phyloP scores from a whole-genome alignment of 176 grass and related monocot genomes.

The Bonia amplexicaulis region DNA sequence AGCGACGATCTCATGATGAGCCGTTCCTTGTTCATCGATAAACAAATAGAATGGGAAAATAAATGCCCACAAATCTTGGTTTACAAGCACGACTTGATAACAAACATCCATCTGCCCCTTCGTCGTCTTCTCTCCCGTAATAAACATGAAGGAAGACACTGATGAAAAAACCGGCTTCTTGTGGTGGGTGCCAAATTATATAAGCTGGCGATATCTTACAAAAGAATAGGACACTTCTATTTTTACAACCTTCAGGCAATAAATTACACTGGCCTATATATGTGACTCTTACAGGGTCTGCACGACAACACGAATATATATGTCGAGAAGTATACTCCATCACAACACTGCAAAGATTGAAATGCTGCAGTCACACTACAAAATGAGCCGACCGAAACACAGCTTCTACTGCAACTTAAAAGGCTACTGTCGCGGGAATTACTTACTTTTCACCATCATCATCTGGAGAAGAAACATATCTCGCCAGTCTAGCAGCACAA shows the following conservation, averaged over 20 bases:
- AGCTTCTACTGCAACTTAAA: slow-evolving; percentile 2
- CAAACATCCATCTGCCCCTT: neutral
- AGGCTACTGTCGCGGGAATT: neutral
- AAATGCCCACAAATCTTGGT: slow-evolving; percentile 21
- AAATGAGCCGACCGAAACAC: slow-evolving; percentile 1
- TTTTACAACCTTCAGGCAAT: slow-evolving; percentile 17
- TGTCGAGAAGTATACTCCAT: neutral
- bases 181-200: neutral
- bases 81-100: neutral
- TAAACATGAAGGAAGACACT: neutral
- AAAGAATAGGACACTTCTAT: neutral
- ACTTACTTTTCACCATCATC: slow-evolving; percentile 28
- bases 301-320: neutral
- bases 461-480: neutral
- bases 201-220: neutral
- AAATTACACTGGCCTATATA: slow-evolving; percentile 2
- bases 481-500: slow-evolving; percentile 10
- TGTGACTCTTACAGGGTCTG: neutral
- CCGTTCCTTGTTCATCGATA: neutral
- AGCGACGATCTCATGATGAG: neutral
- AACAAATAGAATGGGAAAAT: neutral
- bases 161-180: neutral
- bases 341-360: neutral
- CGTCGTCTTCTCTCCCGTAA: neutral
- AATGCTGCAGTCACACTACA: slow-evolving; percentile 37